Percentiles rank a stretch among this genome's conserved stretches.
Evolutionary conservation across 179 eudicot species (phyloP).

Genomic region (Beta macrorhiza): DNA sequence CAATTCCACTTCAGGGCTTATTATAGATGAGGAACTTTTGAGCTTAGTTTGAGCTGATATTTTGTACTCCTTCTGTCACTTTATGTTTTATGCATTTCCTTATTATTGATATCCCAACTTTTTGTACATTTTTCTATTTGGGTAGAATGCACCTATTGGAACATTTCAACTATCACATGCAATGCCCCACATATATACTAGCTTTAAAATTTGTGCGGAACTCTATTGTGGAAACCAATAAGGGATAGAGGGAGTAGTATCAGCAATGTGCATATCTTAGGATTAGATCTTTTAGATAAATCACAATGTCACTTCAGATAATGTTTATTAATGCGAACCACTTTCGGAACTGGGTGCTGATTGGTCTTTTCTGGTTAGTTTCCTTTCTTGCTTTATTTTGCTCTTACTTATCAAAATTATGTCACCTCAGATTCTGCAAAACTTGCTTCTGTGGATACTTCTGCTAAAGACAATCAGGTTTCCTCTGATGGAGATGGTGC

Average conservation of each 20-base stretch:
- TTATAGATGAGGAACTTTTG: background rate
- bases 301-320: background rate
- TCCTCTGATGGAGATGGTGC: slow-evolving; percentile 16
- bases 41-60: slow-evolving; percentile 1
- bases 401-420: slow-evolving; percentile 6
- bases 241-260: background rate
- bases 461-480: slow-evolving; percentile 20
- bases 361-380: background rate
- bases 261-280: background rate
- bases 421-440: slow-evolving; percentile 14
- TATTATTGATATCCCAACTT: too few relatives aligned
- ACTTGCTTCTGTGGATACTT: slow-evolving; percentile 12
- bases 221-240: too few relatives aligned
- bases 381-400: background rate
- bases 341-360: background rate
- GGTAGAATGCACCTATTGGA: too few relatives aligned
- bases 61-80: background rate
- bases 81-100: too few relatives aligned
- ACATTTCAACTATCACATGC: too few relatives aligned
- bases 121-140: too few relatives aligned
- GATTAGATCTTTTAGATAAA: background rate
- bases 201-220: too few relatives aligned
- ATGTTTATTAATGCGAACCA: background rate
- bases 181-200: too few relatives aligned
- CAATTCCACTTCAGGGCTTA: background rate